Evolutionary conservation across 352 stramenopile species (phyloP), one percentile per base, ranked within the genome.

Genomic region (Phytophthora cajani): DNA sequence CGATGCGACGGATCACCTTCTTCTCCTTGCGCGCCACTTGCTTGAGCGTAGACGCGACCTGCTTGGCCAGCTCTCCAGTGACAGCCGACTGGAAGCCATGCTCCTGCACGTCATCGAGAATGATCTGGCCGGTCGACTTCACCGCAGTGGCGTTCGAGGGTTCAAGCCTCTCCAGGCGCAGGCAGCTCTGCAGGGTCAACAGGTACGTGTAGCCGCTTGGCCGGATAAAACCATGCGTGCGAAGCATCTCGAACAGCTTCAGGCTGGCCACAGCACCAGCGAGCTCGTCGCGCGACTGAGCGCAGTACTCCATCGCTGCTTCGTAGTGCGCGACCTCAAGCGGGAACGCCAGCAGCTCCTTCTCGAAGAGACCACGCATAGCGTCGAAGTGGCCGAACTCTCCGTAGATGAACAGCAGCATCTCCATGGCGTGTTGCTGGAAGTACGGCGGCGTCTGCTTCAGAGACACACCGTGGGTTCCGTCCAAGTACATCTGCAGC

Each of bases 151-250:
- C 60, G 36, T 61, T 73, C 9, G 75, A 69, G 1, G 76, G 71
- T 9, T 91, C 81, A 4, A 93, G 70, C 27, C 75, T 70, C 25
- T 82, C 72, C 14, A 93, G 78, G 21, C 69, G 69, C 30, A 82
- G 38, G 58, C 84, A 94, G 58, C 75, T 89, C 64, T 85, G 82
- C 19, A 95, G 74, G 11, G 85, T 88, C n/a, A 89, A 53, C 62
- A 88, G 62, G 68, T 94, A 95, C 23, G 90, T 80, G 58, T 85
- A 74, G 25, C 87, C 88, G 46, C 88, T 93, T 9, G 88, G 88
- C 21, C 89, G 86, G 60, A 95, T 76, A 61, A 93, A 93, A 14
- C 65, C 62, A 30, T 89, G 79, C 33, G 85, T 83, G 25, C 85
- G 85, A 38, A 95, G 75, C 57, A 79, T 67, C 72, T 94, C 84